phyloP scores from a whole-genome alignment of 176 grass and related monocot species.

The Aegilops bicornis region DNA sequence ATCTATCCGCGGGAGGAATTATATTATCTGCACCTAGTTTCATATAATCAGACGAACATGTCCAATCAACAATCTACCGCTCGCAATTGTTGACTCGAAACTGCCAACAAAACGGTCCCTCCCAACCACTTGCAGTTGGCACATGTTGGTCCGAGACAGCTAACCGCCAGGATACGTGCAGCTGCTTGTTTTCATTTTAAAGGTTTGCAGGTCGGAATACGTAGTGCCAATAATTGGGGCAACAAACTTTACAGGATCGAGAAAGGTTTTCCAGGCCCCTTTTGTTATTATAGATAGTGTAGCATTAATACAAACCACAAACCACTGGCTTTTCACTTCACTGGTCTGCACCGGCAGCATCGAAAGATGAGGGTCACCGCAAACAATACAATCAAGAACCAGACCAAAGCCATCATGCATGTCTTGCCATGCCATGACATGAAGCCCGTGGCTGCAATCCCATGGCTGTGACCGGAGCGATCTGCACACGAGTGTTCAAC shows the following conservation, averaged over 20 bases:
- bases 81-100: not conserved
- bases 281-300: not conserved
- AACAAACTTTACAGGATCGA: not conserved
- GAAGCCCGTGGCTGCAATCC: not conserved
- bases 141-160: not conserved
- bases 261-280: not conserved
- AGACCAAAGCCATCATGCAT: constrained; percentile 15
- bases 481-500: not conserved
- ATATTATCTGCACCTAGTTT: not conserved
- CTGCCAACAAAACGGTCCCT: constrained; percentile 2
- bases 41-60: not conserved
- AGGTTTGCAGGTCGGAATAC: not conserved
- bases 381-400: not conserved
- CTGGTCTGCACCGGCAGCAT: not conserved
- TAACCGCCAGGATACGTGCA: not conserved
- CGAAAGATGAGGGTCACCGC: not conserved
- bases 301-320: constrained; percentile 10
- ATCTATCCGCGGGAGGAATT: not conserved
- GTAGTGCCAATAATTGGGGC: not conserved
- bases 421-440: not conserved
- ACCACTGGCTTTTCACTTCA: not conserved
- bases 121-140: not conserved
- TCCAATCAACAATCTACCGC: not conserved
- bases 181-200: not conserved
- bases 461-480: not conserved